phyloP scores from a whole-genome alignment of 192 early-diverging fungal genomes.

The Linnemannia hyalina region DNA sequence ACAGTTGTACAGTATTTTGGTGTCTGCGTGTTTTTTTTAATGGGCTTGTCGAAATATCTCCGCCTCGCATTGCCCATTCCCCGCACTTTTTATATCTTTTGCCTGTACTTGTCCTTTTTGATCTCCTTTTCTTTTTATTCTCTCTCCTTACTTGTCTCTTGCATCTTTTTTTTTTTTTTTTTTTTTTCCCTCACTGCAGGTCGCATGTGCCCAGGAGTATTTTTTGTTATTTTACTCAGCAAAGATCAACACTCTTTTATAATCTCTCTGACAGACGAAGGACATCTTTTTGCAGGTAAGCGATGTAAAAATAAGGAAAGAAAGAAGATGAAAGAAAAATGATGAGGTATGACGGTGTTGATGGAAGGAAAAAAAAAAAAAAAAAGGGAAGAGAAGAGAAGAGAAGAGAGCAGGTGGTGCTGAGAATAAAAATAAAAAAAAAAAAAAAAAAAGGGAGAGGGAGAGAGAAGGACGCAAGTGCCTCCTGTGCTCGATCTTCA shows the following conservation, averaged over 20 bases:
- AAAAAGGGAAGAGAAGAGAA: background rate
- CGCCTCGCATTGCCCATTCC: background rate
- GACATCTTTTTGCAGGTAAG: background rate
- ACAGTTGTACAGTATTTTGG: no score
- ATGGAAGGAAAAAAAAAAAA: background rate
- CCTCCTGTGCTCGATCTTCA: background rate
- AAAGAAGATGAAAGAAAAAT: background rate
- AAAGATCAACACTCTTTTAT: background rate
- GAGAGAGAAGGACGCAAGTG: background rate
- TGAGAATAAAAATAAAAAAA: conserved; percentile 1
- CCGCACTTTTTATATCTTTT: background rate
- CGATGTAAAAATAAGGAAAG: no score
- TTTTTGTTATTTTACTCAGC: background rate
- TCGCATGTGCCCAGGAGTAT: background rate
- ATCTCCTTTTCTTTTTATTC: background rate
- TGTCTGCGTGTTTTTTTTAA: background rate
- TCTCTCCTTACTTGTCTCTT: background rate
- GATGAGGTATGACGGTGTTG: background rate
- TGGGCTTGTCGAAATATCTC: background rate
- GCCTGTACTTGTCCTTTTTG: background rate
- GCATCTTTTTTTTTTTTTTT: background rate
- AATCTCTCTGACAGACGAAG: background rate
- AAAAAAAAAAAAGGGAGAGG: background rate
- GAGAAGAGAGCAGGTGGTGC: no score
- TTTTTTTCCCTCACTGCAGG: background rate